These are phyloP conservation scores for Salix arbutifolia DNA, from an alignment of 345 rosid species.

Conservation along the genomic window DNA sequence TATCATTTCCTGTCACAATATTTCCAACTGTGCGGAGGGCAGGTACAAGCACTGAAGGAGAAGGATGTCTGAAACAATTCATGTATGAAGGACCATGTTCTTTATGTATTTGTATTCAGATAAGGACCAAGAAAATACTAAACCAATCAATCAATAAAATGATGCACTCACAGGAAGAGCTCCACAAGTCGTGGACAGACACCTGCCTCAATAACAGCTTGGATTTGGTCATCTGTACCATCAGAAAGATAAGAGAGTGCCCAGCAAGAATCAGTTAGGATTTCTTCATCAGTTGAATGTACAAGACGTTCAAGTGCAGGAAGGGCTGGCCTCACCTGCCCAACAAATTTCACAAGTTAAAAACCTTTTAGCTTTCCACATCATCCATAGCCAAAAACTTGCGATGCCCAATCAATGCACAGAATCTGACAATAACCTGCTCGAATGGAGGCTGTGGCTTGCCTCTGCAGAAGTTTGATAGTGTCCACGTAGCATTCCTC, in stretches of 20 bases:
- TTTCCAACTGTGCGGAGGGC: slow-evolving; percentile 31
- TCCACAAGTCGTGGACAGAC: slow-evolving; percentile 24
- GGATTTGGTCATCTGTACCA: slow-evolving; percentile 31
- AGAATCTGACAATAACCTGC: slow-evolving; percentile 17
- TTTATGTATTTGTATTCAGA: background rate
- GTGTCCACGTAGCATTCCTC: slow-evolving; percentile 31
- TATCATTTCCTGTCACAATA: slow-evolving; percentile 28
- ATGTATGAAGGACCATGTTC: background rate
- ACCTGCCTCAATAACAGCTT: slow-evolving; percentile 31
- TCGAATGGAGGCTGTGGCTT: slow-evolving; percentile 30
- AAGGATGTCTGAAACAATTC: slow-evolving; percentile 20
- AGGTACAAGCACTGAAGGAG: slow-evolving; percentile 28
- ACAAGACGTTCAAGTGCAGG: slow-evolving; percentile 25
- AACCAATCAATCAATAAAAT: background rate
- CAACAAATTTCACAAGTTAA: background rate
- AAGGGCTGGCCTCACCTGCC: slow-evolving; percentile 26
- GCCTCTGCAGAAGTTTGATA: slow-evolving; percentile 34
- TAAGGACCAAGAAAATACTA: background rate
- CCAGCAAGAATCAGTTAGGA: slow-evolving; percentile 29
- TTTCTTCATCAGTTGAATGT: slow-evolving; percentile 29
- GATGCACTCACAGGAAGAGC: slow-evolving; percentile 21
- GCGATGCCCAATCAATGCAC: background rate
- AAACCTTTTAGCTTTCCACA: background rate
- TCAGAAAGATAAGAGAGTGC: slow-evolving; percentile 31
- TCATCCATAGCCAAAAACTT: background rate